phyloP scores from a whole-genome alignment of 2,329 filamentous ascomycete genomes.

The Ophiocordyceps unilateralis region DNA sequence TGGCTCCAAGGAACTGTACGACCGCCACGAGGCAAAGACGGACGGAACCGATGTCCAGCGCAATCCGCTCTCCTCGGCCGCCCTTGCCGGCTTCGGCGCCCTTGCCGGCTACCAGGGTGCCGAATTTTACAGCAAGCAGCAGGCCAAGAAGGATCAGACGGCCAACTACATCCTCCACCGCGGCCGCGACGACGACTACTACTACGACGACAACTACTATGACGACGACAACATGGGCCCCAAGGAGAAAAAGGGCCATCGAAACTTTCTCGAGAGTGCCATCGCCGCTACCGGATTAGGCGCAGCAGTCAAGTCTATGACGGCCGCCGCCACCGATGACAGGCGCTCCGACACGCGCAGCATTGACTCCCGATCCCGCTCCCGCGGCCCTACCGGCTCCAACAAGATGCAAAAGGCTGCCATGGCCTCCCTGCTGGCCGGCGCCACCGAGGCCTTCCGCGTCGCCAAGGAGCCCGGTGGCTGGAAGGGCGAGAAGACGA shows the following conservation, averaged over 20 bases:
- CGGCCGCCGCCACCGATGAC: constrained; percentile 26
- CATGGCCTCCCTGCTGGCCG: constrained; percentile 78
- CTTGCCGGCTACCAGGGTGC: constrained; percentile 47
- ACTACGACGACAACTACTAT: constrained; percentile 32
- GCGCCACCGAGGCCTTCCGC: constrained; percentile 82
- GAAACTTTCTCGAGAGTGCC: constrained; percentile 46
- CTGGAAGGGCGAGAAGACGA: constrained; percentile 84
- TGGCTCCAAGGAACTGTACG: constrained; percentile 48
- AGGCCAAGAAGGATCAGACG: constrained; percentile 37
- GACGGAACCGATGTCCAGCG: constrained; percentile 33
- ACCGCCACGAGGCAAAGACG: constrained; percentile 40
- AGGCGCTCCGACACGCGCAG: constrained; percentile 24
- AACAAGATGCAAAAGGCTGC: constrained; percentile 68
- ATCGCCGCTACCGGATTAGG: constrained; percentile 44
- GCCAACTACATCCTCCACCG: constrained; percentile 35
- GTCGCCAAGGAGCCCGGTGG: constrained; percentile 75
- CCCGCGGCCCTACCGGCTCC: constrained; percentile 23
- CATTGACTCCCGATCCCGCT: constrained; percentile 32
- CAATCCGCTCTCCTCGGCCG: constrained; percentile 41
- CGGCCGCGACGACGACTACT: constrained; percentile 33
- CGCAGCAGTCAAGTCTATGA: constrained; percentile 41
- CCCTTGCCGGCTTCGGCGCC: constrained; percentile 45
- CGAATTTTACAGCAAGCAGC: constrained; percentile 44
- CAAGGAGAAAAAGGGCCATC: constrained; percentile 41
- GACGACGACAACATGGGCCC: constrained; percentile 30